These are phyloP conservation scores for Collybia mongolica DNA, from an alignment of 768 basidiomycete genomes.

Conservation along the genomic window DNA sequence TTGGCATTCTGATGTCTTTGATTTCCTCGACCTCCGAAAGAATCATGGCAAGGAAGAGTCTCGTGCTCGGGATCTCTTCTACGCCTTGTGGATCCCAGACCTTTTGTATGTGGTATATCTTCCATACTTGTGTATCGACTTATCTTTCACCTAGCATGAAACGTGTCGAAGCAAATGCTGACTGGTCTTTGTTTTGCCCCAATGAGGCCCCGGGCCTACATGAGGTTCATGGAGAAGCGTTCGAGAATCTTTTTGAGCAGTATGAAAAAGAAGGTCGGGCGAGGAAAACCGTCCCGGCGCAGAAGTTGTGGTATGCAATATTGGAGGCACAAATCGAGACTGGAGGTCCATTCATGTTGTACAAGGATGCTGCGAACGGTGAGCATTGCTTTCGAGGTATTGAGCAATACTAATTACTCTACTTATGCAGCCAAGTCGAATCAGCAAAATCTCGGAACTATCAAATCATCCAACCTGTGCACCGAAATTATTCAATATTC, in stretches of 20 bases:
- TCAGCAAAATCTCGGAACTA: conserved; percentile 96
- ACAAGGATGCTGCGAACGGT: conserved; percentile 97
- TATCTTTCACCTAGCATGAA: conserved; percentile 69
- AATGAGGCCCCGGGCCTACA: conserved; percentile 90
- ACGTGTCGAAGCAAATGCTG: conserved; percentile 83
- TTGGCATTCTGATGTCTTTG: conserved; percentile 97
- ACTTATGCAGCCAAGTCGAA: conserved; percentile 81
- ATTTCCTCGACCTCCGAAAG: conserved; percentile 96
- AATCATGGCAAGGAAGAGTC: conserved; percentile 99
- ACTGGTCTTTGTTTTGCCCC: conserved; percentile 98
- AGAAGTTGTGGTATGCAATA: conserved; percentile 98
- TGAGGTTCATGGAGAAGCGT: conserved; percentile 89
- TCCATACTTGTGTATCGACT: background rate
- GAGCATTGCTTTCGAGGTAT: conserved; percentile 21
- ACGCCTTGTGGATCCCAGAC: conserved; percentile 97
- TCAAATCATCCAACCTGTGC: conserved; percentile 99
- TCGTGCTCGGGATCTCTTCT: conserved; percentile 95
- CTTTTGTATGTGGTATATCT: conserved; percentile 68
- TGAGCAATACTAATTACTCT: background rate
- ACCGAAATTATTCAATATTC: conserved; percentile 99
- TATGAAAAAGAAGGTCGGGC: conserved; percentile 92
- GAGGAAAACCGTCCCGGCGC: conserved; percentile 83
- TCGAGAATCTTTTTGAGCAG: conserved; percentile 79
- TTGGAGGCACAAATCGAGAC: conserved; percentile 98
- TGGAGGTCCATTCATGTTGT: conserved; percentile 98